Evolutionary conservation across 352 stramenopile species (phyloP).

Genomic region (Saprolegnia diclina): DNA sequence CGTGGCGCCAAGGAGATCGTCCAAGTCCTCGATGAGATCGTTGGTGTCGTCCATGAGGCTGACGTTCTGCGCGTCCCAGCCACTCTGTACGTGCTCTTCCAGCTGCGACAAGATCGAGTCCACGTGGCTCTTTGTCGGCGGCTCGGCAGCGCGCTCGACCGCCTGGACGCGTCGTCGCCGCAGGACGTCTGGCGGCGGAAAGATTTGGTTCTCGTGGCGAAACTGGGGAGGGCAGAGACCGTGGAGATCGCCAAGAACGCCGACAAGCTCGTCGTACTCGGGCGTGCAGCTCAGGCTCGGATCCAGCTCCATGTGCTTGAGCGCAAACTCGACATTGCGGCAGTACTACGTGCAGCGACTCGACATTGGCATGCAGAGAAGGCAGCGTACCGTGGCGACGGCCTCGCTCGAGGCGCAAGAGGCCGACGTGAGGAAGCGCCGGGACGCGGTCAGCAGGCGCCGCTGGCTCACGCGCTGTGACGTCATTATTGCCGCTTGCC

Average conservation of each 20-base stretch:
- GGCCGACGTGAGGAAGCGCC: not conserved
- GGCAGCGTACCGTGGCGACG: slow-evolving; percentile 11
- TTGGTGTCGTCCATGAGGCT: slow-evolving; percentile 26
- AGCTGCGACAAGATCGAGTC: slow-evolving; percentile 22
- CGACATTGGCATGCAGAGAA: not conserved
- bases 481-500: not conserved
- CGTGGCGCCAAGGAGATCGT: not conserved
- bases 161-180: not conserved
- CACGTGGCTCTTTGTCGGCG: not conserved
- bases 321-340: slow-evolving; percentile 8
- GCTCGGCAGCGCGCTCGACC: not conserved
- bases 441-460: not conserved
- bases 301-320: slow-evolving; percentile 16
- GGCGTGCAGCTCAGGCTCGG: slow-evolving; percentile 6
- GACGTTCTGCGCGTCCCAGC: slow-evolving; percentile 18
- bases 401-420: not conserved
- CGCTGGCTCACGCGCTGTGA: slow-evolving; percentile 6
- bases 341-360: not conserved
- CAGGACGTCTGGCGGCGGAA: slow-evolving; percentile 5
- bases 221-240: not conserved
- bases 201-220: slow-evolving; percentile 5
- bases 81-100: slow-evolving; percentile 8
- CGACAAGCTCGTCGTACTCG: slow-evolving; percentile 20
- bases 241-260: slow-evolving; percentile 7
- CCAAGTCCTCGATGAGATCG: not conserved